Evolutionary conservation across 2,329 filamentous ascomycete species (phyloP).

Genomic region (Volutella citrinella): DNA sequence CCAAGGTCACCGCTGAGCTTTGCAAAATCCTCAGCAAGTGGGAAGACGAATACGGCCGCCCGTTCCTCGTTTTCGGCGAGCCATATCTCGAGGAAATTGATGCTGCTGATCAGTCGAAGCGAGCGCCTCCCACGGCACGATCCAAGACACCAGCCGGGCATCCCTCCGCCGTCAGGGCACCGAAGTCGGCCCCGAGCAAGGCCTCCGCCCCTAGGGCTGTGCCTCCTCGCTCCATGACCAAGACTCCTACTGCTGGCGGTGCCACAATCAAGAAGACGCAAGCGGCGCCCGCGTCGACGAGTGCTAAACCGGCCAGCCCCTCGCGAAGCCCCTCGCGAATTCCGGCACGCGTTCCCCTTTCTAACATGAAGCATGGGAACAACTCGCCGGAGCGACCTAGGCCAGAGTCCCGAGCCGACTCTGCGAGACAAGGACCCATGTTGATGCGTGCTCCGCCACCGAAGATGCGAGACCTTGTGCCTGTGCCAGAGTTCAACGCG

Average conservation of each 20-base stretch:
- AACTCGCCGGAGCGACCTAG: constrained; percentile 77
- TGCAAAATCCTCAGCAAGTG: constrained; percentile 77
- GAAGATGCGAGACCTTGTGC: constrained; percentile 80
- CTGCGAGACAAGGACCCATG: constrained; percentile 53
- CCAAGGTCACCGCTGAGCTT: constrained; percentile 85
- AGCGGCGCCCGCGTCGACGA: constrained; percentile 12
- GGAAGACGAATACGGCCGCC: constrained; percentile 91
- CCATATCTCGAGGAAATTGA: constrained; percentile 86
- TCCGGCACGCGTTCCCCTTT: constrained; percentile 66
- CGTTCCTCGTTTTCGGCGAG: constrained; percentile 90
- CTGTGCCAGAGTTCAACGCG: constrained; percentile 50
- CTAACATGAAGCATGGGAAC: constrained; percentile 65
- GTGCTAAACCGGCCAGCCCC: constrained; percentile 30
- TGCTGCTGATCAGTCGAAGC: constrained; percentile 50
- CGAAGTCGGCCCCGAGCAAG: constrained; percentile 31
- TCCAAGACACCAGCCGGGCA: constrained; percentile 73
- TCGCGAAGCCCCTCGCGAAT: constrained; percentile 51
- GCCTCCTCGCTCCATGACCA: constrained; percentile 42
- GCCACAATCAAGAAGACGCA: constrained; percentile 26
- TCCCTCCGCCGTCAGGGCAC: constrained; percentile 43
- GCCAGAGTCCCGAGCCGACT: constrained; percentile 41
- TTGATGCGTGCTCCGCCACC: constrained; percentile 69
- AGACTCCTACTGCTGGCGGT: constrained; percentile 51
- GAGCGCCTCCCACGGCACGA: constrained; percentile 48
- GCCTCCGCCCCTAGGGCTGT: constrained; percentile 28